These are phyloP conservation scores for Gynostemma pentaphyllum DNA, from an alignment of 306 rosid genomes.

Conservation along the genomic window DNA sequence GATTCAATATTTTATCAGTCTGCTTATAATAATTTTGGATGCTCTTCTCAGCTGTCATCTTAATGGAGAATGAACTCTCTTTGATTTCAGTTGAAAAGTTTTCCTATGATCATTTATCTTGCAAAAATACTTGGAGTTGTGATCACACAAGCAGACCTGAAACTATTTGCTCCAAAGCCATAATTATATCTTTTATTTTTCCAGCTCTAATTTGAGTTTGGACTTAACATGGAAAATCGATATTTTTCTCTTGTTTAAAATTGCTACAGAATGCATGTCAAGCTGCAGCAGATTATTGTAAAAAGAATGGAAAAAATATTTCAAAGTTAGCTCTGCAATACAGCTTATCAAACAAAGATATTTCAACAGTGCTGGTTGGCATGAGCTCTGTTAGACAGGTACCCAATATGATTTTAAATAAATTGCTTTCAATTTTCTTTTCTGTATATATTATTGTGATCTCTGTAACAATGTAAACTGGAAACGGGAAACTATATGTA, in stretches of 20 bases:
- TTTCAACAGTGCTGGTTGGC: conserved; percentile 85
- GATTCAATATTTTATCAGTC: too few relatives aligned
- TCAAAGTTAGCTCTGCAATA: conserved; percentile 87
- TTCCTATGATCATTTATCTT: too few relatives aligned
- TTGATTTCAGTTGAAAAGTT: too few relatives aligned
- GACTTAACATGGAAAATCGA: background rate
- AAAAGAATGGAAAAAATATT: conserved; percentile 68
- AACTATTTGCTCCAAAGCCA: background rate
- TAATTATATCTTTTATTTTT: background rate
- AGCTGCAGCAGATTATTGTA: conserved; percentile 60
- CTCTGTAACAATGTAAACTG: too few relatives aligned
- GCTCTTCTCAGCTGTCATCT: too few relatives aligned
- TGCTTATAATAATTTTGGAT: too few relatives aligned
- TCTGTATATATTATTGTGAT: background rate
- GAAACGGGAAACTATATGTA: too few relatives aligned
- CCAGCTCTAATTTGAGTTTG: background rate
- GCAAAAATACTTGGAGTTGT: too few relatives aligned
- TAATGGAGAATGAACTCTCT: too few relatives aligned
- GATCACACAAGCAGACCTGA: background rate
- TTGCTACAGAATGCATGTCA: conserved; percentile 63
- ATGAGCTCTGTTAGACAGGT: conserved; percentile 82
- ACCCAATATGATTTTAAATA: background rate
- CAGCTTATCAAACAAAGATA: conserved; percentile 81
- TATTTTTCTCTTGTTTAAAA: conserved; percentile 17
- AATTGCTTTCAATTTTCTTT: background rate